Conservation (phyloP, 805 yeast genomes). For the Candida pseudoglaebosa region DNA sequence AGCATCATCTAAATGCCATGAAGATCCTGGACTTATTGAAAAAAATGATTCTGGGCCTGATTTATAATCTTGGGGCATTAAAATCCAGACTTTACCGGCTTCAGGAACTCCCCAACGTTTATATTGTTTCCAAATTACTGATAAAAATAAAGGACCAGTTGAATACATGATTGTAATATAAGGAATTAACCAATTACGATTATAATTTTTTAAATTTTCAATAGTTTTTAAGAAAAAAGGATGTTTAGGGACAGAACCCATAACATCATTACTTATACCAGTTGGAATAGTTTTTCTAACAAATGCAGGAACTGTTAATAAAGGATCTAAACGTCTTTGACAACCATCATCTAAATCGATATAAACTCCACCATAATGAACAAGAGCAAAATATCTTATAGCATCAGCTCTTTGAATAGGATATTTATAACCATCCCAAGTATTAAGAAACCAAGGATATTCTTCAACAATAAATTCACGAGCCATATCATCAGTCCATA, state of each 20-base stretch:
- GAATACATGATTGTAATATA: slow-evolving; percentile 90
- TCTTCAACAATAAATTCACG: slow-evolving; percentile 72
- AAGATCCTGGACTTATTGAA: slow-evolving; percentile 73
- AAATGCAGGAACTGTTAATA: slow-evolving; percentile 78
- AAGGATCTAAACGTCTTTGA: slow-evolving; percentile 70
- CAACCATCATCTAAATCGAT: slow-evolving; percentile 91
- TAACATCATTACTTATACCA: slow-evolving; percentile 88
- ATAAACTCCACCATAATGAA: slow-evolving; percentile 85
- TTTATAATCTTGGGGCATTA: slow-evolving; percentile 73
- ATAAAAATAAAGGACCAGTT: slow-evolving; percentile 85
- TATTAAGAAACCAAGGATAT: slow-evolving; percentile 80
- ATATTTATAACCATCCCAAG: slow-evolving; percentile 73
- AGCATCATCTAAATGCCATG: slow-evolving; percentile 93
- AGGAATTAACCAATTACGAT: slow-evolving; percentile 74
- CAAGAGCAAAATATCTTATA: slow-evolving; percentile 78
- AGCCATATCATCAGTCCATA: slow-evolving; percentile 89
- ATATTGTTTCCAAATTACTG: slow-evolving; percentile 84
- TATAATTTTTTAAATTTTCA: slow-evolving; percentile 57
- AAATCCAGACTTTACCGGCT: slow-evolving; percentile 60
- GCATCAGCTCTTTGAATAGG: slow-evolving; percentile 91
- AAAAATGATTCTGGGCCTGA: slow-evolving; percentile 60
- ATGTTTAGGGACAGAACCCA: slow-evolving; percentile 85
- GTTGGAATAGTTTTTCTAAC: slow-evolving; percentile 85
- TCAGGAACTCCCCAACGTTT: slow-evolving; percentile 74
- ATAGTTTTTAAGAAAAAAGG: slow-evolving; percentile 76